These are phyloP conservation scores for Nannochloris sp. DNA, from an alignment of 139 green algal species.

Conservation along the genomic window DNA sequence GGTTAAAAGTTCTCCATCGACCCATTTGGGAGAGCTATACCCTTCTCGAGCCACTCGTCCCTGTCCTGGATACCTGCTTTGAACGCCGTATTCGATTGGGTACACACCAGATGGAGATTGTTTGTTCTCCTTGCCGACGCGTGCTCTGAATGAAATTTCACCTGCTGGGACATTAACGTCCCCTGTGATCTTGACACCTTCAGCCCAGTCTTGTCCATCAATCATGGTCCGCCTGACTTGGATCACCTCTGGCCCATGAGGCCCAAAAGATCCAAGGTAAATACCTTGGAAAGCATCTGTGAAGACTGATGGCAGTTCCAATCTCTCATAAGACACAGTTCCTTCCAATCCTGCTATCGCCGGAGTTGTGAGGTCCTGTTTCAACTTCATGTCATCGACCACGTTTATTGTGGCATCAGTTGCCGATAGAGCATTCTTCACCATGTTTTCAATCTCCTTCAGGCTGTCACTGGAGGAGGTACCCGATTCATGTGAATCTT, in stretches of 20 bases:
- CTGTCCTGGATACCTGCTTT: conserved; percentile 65
- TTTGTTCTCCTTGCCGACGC: conserved; percentile 30
- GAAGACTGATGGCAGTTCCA: conserved; percentile 11
- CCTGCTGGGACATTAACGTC: conserved; percentile 83
- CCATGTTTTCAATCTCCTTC: conserved; percentile 2
- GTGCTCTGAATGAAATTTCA: conserved; percentile 66
- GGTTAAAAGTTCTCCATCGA: conserved; percentile 85
- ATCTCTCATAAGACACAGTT: not conserved
- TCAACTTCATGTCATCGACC: not conserved
- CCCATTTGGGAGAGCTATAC: conserved; percentile 45
- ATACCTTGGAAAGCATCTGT: conserved; percentile 59
- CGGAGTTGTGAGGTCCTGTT: not conserved
- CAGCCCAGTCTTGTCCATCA: conserved; percentile 58
- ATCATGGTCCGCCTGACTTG: conserved; percentile 37
- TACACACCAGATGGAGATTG: conserved; percentile 45
- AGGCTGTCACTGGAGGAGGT: not conserved
- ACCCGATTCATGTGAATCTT: no score
- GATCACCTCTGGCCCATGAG: conserved; percentile 81
- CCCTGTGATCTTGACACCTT: conserved; percentile 78
- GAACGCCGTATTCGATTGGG: conserved; percentile 75
- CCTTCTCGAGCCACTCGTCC: conserved; percentile 62
- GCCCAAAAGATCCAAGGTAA: conserved; percentile 81
- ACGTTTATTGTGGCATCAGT: not conserved
- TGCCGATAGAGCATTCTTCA: not conserved
- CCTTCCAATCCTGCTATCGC: not conserved